phyloP scores from a whole-genome alignment of 805 yeast species.

The Yamadazyma ubonensis region DNA sequence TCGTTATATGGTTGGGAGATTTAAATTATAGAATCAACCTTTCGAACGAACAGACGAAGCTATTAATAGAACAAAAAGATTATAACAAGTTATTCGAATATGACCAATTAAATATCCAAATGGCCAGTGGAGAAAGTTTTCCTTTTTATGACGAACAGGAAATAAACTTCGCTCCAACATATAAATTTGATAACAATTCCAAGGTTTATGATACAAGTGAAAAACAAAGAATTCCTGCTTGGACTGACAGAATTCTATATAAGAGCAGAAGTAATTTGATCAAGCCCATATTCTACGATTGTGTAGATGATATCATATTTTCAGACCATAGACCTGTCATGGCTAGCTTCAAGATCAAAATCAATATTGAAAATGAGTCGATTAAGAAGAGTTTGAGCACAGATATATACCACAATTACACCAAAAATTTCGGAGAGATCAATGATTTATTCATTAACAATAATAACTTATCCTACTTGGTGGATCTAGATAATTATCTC shows the following conservation, averaged over 20 bases:
- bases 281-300: conserved; percentile 58
- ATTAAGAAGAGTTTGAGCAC: conserved; percentile 54
- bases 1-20: conserved; percentile 90
- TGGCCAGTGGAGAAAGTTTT: conserved; percentile 70
- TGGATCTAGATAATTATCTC: conserved; percentile 28
- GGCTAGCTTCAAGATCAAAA: conserved; percentile 63
- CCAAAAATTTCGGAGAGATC: conserved; percentile 46
- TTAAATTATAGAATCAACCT: conserved; percentile 81
- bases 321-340: conserved; percentile 93
- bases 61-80: conserved; percentile 45
- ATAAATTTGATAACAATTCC: conserved; percentile 89
- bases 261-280: conserved; percentile 54
- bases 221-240: conserved; percentile 90
- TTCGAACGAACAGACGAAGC: conserved; percentile 67
- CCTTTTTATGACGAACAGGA: conserved; percentile 81
- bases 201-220: conserved; percentile 83
- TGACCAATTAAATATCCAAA: conserved; percentile 80
- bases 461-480: conserved; percentile 18
- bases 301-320: conserved; percentile 55
- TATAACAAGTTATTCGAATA: conserved; percentile 54
- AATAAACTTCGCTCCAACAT: conserved; percentile 84
- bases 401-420: conserved; percentile 56
- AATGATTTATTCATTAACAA: conserved; percentile 33
- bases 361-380: conserved; percentile 64
- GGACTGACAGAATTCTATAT: conserved; percentile 90